Percentiles rank a stretch among this genome's conserved stretches.
These are phyloP conservation scores for Trichoderma parareesei DNA, from an alignment of 495 filamentous ascomycete genomes.

Conservation along the genomic window DNA sequence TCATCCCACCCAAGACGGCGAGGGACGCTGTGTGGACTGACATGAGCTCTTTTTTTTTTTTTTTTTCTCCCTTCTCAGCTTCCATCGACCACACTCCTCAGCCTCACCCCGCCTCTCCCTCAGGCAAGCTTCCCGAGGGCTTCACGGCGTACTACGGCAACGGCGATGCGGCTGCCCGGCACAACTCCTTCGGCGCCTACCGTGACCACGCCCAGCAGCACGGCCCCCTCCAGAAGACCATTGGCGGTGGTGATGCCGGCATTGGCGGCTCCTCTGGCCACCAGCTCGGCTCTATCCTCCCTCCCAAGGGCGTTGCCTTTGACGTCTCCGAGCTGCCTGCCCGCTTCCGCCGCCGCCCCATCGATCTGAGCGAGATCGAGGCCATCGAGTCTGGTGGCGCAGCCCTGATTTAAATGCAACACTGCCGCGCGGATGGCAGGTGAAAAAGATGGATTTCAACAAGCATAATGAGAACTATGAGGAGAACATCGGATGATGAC, in stretches of 20 bases:
- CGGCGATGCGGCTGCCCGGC: conserved; percentile 48
- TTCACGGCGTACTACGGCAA: conserved; percentile 45
- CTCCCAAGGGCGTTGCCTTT: conserved; percentile 69
- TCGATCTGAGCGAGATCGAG: conserved; percentile 81
- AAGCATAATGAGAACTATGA: background rate
- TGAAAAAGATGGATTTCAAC: background rate
- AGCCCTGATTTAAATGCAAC: conserved; percentile 17
- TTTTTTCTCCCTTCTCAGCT: conserved; percentile 31
- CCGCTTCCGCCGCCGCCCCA: conserved; percentile 68
- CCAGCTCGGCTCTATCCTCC: conserved; percentile 60
- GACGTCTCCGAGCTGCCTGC: conserved; percentile 80
- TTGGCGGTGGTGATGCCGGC: conserved; percentile 38
- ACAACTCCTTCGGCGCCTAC: conserved; percentile 80
- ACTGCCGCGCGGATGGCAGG: background rate
- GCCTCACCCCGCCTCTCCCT: conserved; percentile 53
- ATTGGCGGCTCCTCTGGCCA: conserved; percentile 60
- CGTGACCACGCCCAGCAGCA: conserved; percentile 88
- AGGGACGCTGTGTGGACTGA: conserved; percentile 9
- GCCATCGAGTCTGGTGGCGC: conserved; percentile 90
- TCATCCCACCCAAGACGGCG: conserved; percentile 11
- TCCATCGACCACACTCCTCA: conserved; percentile 75
- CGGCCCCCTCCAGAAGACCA: conserved; percentile 65
- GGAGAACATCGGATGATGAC: background rate
- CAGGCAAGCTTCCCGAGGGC: conserved; percentile 41
- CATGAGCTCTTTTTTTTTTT: conserved; percentile 9